A percentile compares a stretch with the other conserved stretches of the same genome.
Evolutionary conservation across 1,284 basidiomycete species (phyloP).

Genomic region (Ganoderma resinaceum): DNA sequence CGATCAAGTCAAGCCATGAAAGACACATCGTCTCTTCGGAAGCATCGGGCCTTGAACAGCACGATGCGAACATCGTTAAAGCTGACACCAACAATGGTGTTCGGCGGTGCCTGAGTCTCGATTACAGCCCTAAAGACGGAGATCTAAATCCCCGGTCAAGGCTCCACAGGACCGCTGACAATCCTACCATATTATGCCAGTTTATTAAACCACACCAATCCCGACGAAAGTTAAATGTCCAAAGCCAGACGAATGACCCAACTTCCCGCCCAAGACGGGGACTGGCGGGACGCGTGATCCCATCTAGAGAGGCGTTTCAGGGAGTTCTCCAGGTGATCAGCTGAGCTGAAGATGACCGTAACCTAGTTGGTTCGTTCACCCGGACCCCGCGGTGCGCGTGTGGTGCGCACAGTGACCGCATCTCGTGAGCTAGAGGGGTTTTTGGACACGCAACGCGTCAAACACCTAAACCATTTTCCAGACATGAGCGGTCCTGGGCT

Average conservation of each 20-base stretch:
- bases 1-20: too few species aligned
- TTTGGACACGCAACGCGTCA: too few species aligned
- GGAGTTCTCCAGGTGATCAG: too few species aligned
- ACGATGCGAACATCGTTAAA: background rate
- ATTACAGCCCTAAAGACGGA: background rate
- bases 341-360: too few species aligned
- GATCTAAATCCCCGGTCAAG: background rate
- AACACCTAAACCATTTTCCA: too few species aligned
- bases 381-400: too few species aligned
- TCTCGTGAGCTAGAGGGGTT: too few species aligned
- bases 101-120: constrained; percentile 2
- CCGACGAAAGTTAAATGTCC: background rate
- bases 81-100: background rate
- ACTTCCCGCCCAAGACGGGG: background rate
- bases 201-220: background rate
- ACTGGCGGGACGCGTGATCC: background rate
- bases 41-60: background rate
- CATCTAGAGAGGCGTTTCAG: too few species aligned
- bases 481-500: too few species aligned
- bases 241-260: background rate
- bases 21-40: background rate
- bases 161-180: background rate
- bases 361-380: too few species aligned
- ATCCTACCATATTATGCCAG: background rate
- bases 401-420: too few species aligned